A percentile compares a stretch with the other conserved stretches of the same genome.
Evolutionary conservation across 768 basidiomycete species (phyloP).

Genomic region (Lentinula raphanica): DNA sequence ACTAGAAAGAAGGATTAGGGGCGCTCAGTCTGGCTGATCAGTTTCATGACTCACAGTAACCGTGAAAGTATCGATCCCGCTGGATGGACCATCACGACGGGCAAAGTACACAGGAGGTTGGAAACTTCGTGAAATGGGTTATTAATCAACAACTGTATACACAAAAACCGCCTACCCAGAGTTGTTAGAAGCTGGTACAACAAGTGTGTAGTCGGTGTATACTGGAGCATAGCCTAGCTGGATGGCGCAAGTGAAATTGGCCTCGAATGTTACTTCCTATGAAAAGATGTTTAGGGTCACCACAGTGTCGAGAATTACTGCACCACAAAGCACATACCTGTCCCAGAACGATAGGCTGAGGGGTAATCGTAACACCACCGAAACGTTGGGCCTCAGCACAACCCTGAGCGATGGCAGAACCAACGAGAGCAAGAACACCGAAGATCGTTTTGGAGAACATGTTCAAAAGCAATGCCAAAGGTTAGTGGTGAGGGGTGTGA

Average conservation of each 20-base stretch:
- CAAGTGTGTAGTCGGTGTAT: neutral
- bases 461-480: neutral
- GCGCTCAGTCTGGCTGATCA: neutral
- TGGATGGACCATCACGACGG: neutral
- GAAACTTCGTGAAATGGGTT: neutral
- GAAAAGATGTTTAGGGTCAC: neutral
- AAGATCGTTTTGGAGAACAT: neutral
- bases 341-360: neutral
- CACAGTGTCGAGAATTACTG: neutral
- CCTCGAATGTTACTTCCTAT: neutral
- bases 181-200: neutral
- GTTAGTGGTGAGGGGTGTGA: neutral
- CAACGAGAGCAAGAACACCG: neutral
- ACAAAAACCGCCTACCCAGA: neutral
- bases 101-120: conserved; percentile 2
- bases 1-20: neutral
- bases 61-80: neutral
- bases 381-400: neutral
- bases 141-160: neutral
- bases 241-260: neutral
- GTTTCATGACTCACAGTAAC: neutral
- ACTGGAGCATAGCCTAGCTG: neutral
- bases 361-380: neutral
- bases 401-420: neutral
- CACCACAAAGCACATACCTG: neutral